Evolutionary conservation across 1,284 basidiomycete genomes (phyloP).

Genomic region (Cystobasidium slooffiae): DNA sequence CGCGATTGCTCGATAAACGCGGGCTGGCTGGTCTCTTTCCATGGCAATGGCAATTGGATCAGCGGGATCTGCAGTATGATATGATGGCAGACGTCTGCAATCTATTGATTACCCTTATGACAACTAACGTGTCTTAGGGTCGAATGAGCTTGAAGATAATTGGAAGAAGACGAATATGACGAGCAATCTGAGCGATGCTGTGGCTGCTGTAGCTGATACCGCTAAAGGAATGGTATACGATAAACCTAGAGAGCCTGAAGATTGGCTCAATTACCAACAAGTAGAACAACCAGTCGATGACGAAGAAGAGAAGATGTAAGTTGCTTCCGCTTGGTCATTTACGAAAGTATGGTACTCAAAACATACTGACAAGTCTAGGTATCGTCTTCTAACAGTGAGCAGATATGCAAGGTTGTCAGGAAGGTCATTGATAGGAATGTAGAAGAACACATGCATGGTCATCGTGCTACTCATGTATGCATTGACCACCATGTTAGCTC

Average conservation of each 20-base stretch:
- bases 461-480: slow-evolving; percentile 33
- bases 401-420: slow-evolving; percentile 29
- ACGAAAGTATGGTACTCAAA: neutral
- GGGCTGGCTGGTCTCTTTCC: too few relatives aligned
- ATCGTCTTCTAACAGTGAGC: neutral
- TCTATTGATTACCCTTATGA: too few relatives aligned
- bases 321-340: neutral
- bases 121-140: neutral
- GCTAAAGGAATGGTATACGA: slow-evolving; percentile 30
- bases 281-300: slow-evolving; percentile 28
- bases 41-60: too few relatives aligned
- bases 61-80: too few relatives aligned
- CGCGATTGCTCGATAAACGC: too few relatives aligned
- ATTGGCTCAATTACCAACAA: slow-evolving; percentile 26
- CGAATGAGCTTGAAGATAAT: neutral
- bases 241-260: slow-evolving; percentile 39
- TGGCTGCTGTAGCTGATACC: slow-evolving; percentile 15
- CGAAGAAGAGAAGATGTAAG: slow-evolving; percentile 39
- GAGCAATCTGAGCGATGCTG: neutral
- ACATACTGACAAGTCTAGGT: neutral
- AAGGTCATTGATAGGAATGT: slow-evolving; percentile 36
- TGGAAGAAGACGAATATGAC: neutral
- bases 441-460: slow-evolving; percentile 37
- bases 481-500: neutral
- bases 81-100: too few relatives aligned